Percentiles rank a stretch among this genome's conserved stretches.
Conservation (phyloP, 106 monocot genomes). For the Apostasia shenzhenica region DNA sequence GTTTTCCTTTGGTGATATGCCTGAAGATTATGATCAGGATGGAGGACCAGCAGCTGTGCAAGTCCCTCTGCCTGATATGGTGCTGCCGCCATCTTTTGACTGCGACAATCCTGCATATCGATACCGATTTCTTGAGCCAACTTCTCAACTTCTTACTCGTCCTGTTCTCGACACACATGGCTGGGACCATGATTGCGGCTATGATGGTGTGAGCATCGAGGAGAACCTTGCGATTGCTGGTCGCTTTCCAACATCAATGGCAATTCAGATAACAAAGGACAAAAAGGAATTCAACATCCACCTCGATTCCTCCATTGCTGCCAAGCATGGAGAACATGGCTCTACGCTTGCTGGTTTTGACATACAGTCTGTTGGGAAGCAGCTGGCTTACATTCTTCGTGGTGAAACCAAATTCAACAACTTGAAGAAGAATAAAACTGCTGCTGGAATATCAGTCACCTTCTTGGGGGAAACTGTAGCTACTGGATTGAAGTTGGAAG, state of each 20-base stretch:
- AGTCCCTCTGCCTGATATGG: conserved; percentile 75
- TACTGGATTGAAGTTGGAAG: conserved; percentile 71
- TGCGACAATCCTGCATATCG: conserved; percentile 55
- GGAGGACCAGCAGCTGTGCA: conserved; percentile 55
- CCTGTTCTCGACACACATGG: conserved; percentile 49
- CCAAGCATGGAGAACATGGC: conserved; percentile 68
- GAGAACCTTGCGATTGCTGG: conserved; percentile 50
- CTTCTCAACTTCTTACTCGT: conserved; percentile 51
- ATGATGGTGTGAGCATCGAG: conserved; percentile 79
- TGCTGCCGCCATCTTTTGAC: conserved; percentile 78
- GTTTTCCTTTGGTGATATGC: conserved; percentile 25
- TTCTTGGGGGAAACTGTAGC: conserved; percentile 73
- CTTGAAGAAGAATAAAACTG: conserved; percentile 78
- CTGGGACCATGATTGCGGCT: conserved; percentile 83
- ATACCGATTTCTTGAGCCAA: conserved; percentile 80
- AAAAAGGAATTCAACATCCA: conserved; percentile 86
- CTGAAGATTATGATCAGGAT: conserved; percentile 67
- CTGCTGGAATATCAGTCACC: conserved; percentile 61
- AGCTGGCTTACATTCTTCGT: conserved; percentile 57
- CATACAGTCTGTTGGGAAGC: conserved; percentile 63
- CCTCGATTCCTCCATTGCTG: conserved; percentile 64
- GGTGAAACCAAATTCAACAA: conserved; percentile 78
- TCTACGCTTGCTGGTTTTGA: conserved; percentile 77
- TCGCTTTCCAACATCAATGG: conserved; percentile 34
- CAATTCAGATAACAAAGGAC: conserved; percentile 85